Evolutionary conservation across 345 rosid species (phyloP).

Genomic region (Salix arbutifolia): DNA sequence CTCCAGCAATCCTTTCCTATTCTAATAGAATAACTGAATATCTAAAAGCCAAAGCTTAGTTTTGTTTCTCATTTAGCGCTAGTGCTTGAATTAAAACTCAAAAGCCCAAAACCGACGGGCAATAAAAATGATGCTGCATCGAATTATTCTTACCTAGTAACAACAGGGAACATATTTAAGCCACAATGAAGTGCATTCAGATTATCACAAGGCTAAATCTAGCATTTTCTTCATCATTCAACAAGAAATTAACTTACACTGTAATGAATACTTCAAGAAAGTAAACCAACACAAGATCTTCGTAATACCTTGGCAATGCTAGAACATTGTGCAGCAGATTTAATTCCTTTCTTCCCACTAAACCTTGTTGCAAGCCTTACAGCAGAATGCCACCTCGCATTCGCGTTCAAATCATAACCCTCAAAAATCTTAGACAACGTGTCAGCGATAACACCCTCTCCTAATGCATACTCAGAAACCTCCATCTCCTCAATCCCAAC

Average conservation of each 20-base stretch:
- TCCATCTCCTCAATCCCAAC: constrained; percentile 60
- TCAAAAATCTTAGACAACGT: constrained; percentile 36
- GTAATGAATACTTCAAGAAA: neutral
- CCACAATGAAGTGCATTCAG: neutral
- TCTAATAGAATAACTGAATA: neutral
- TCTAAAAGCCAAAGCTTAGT: neutral
- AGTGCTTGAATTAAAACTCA: neutral
- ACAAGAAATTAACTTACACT: neutral
- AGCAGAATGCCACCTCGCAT: constrained; percentile 58
- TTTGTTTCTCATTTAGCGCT: neutral
- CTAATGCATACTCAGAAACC: constrained; percentile 62
- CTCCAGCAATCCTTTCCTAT: neutral
- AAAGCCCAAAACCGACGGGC: neutral
- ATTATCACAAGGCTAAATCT: neutral
- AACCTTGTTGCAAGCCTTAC: constrained; percentile 48
- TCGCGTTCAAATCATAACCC: constrained; percentile 46
- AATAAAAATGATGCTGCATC: neutral
- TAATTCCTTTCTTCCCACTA: constrained; percentile 43
- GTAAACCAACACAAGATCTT: neutral
- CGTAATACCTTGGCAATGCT: constrained; percentile 49
- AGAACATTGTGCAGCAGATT: constrained; percentile 52
- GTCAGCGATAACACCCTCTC: constrained; percentile 67
- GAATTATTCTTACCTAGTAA: neutral
- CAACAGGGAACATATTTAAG: neutral
- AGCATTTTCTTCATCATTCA: neutral